Percentiles rank a stretch among this genome's conserved stretches.
These are phyloP conservation scores for Saturnispora dispora DNA, from an alignment of 805 yeast genomes.

Conservation along the genomic window DNA sequence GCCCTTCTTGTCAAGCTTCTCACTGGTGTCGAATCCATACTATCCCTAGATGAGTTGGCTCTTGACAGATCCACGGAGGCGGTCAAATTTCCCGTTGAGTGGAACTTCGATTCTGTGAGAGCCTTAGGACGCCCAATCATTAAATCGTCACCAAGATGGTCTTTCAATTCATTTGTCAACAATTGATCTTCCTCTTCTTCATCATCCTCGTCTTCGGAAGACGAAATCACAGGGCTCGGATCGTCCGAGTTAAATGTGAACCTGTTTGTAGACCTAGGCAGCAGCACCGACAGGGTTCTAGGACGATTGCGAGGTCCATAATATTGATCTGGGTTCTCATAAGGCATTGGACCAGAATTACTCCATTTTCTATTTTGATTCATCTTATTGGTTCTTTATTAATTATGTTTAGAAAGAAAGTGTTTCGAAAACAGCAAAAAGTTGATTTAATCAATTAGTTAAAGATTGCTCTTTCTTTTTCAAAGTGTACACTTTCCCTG, in stretches of 20 bases:
- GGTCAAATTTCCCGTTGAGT: constrained; percentile 13
- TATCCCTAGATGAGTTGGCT: background rate
- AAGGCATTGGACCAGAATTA: constrained; percentile 1
- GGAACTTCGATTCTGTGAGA: constrained; percentile 5
- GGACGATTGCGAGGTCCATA: constrained; percentile 5
- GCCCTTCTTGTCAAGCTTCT: constrained; percentile 35
- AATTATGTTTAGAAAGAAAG: background rate
- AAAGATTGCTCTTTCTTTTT: background rate
- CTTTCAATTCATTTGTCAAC: constrained; percentile 3
- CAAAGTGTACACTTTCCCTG: background rate
- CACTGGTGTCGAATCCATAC: constrained; percentile 3
- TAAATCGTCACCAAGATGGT: background rate
- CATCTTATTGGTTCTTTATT: background rate
- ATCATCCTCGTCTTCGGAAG: constrained; percentile 10
- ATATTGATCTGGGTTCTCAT: constrained; percentile 5
- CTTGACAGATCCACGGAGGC: constrained; percentile 3
- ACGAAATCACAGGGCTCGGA: constrained; percentile 13
- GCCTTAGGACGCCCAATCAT: background rate
- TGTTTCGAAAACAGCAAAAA: background rate
- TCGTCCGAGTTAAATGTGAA: constrained; percentile 5
- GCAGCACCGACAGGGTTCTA: constrained; percentile 7
- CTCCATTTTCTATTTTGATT: constrained; percentile 2
- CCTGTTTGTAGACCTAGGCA: constrained; percentile 1
- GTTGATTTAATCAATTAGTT: background rate
- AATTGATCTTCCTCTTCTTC: constrained; percentile 5